These are phyloP conservation scores for Ensete glaucum DNA, from an alignment of 176 grass and related monocot genomes.

Conservation along the genomic window DNA sequence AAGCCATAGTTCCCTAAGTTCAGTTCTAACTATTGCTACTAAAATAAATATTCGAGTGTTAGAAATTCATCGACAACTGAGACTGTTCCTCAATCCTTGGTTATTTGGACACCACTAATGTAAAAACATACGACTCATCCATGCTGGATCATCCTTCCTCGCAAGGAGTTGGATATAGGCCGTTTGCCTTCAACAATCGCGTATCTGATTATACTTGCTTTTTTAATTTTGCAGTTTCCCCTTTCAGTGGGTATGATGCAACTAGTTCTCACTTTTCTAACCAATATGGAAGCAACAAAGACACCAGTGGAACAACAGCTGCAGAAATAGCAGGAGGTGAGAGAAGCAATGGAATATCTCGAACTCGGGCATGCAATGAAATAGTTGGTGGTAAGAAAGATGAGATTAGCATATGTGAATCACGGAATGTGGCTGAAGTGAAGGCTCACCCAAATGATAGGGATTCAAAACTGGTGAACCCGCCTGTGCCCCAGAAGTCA, in stretches of 20 bases:
- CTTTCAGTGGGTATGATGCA: not conserved
- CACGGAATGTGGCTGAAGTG: not conserved
- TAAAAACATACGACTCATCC: not conserved
- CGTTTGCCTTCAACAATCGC: not conserved
- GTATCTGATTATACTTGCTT: not conserved
- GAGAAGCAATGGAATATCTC: slow-evolving; percentile 24
- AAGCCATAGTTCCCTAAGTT: not conserved
- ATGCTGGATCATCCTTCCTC: not conserved
- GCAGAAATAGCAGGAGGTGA: slow-evolving; percentile 18
- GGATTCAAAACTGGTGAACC: slow-evolving; percentile 9
- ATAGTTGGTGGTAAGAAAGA: not conserved
- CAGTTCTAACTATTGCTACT: not conserved
- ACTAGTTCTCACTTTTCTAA: slow-evolving; percentile 3
- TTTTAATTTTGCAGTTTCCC: slow-evolving; percentile 29
- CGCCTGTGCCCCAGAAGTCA: slow-evolving; percentile 9
- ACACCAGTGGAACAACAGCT: not conserved
- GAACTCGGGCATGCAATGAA: slow-evolving; percentile 28
- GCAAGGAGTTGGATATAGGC: not conserved
- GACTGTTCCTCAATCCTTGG: too few relatives aligned
- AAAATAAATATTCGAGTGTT: not conserved
- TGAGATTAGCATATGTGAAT: slow-evolving; percentile 13
- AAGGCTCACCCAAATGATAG: not conserved
- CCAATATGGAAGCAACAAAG: slow-evolving; percentile 11
- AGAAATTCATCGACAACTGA: not conserved
- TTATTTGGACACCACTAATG: not conserved